Base-by-base conservation (phyloP, 805 yeast species). In the Candida sonorensis region DNA sequence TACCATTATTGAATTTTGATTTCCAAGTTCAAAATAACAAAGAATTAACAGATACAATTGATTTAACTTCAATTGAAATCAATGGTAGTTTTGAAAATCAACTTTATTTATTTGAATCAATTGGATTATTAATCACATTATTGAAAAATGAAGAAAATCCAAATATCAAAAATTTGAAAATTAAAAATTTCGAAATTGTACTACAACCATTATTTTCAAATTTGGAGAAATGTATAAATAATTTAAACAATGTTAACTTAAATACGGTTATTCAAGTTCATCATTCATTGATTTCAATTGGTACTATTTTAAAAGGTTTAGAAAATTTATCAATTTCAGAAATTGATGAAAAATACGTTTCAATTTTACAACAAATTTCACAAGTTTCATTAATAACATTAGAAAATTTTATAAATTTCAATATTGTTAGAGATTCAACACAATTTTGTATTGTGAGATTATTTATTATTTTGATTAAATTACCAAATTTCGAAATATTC, bases 401-500 rank as follows among this genome's bases (percentile, higher is more conserved):
- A 41, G 95, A 90, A 40, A 77, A 70, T 37, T 75, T 87, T 41
- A 67, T 77, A 34, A 69, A 72, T 25, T 68, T 66, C 40, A 86
- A 80, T 51, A 65, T 67, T 20, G 75, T 90, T 28, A 72, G 97
- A 51, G 95, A 86, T 44, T 81, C 96, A 4, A 67, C 90, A 4
- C 72, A 96, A 46, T 86, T 83, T 54, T 75, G 95, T 19, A 79
- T 88, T 59, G 85, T 95, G 9, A 72, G 97, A 40, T 69, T 92
- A 44, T 81, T 87, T 34, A 85, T 94, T 15, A 64, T 90, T 26
- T 62, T 92, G 46, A 75, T 75, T 16, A 58, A 52, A 30, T 37
- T 43, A 34, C 57, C 58, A 14, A 57, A 59, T 7, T 64, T 75
- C 40, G 29, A 26, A 9, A n/a, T n/a, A n/a, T 50, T 46, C 15